phyloP scores from a whole-genome alignment of 306 rosid species.

The Begonia masoniana region DNA sequence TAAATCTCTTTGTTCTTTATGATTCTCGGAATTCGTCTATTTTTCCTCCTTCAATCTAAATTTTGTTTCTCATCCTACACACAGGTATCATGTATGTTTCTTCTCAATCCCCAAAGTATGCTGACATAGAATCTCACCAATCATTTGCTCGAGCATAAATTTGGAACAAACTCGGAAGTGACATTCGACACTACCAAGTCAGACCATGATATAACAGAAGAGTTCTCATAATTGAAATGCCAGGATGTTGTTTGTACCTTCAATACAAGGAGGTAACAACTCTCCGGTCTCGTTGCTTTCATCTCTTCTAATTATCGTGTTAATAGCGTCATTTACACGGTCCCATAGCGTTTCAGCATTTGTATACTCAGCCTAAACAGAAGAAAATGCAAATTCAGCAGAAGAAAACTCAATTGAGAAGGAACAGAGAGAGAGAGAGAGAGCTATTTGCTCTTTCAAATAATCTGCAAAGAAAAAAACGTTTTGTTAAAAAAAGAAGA shows the following conservation, averaged over 20 bases:
- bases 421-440: conserved; percentile 4
- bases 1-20: no score
- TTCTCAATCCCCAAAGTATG: no score
- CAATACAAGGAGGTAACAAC: conserved; percentile 95
- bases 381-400: conserved; percentile 22
- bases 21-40: no score
- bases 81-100: no score
- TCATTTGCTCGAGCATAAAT: no score
- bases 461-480: no score
- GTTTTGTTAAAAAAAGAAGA: no score
- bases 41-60: no score
- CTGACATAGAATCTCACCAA: no score
- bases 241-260: conserved; percentile 45
- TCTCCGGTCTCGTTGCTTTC: conserved; percentile 76
- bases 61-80: no score
- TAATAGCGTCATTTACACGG: conserved; percentile 87
- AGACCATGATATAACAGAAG: conserved; percentile 1
- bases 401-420: not conserved
- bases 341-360: conserved; percentile 80
- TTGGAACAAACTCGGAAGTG: not conserved
- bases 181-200: not conserved
- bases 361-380: conserved; percentile 68
- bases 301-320: conserved; percentile 89
- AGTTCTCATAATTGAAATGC: conserved; percentile 3
- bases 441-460: no score